phyloP scores from a whole-genome alignment of 495 filamentous ascomycete species.

The Penicillium flavigenum region DNA sequence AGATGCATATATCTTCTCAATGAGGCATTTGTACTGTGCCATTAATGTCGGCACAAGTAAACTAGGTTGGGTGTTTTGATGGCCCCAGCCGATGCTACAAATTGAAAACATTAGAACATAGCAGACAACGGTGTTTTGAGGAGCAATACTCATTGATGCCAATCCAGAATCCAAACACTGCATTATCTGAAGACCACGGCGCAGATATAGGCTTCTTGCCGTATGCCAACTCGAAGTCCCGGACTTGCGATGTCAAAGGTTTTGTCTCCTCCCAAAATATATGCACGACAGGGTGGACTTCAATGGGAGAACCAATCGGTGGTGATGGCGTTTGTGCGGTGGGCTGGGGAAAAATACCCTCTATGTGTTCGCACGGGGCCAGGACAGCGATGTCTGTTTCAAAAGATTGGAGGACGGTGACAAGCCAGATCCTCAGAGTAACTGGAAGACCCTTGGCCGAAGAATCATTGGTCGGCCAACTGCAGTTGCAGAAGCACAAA shows the following conservation, averaged over 20 bases:
- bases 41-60: constrained; percentile 55
- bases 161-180: constrained; percentile 70
- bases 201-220: constrained; percentile 39
- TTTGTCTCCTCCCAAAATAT: too few relatives aligned
- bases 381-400: too few relatives aligned
- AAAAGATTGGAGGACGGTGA: too few relatives aligned
- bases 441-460: too few relatives aligned
- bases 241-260: constrained; percentile 35
- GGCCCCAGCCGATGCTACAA: constrained; percentile 60
- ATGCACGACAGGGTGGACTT: too few relatives aligned
- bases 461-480: too few relatives aligned
- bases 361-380: too few relatives aligned
- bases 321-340: too few relatives aligned
- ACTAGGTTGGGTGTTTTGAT: constrained; percentile 43
- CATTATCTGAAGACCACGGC: constrained; percentile 60
- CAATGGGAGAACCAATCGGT: too few relatives aligned
- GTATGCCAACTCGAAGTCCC: constrained; percentile 30
- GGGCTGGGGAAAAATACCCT: too few relatives aligned
- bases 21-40: constrained; percentile 53
- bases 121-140: background rate
- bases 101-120: background rate
- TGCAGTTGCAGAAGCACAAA: too few relatives aligned
- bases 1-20: constrained; percentile 57
- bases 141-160: constrained; percentile 68
- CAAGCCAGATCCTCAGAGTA: too few relatives aligned